Evolutionary conservation across 768 basidiomycete species (phyloP).

Genomic region (Hemileccinum impolitum): DNA sequence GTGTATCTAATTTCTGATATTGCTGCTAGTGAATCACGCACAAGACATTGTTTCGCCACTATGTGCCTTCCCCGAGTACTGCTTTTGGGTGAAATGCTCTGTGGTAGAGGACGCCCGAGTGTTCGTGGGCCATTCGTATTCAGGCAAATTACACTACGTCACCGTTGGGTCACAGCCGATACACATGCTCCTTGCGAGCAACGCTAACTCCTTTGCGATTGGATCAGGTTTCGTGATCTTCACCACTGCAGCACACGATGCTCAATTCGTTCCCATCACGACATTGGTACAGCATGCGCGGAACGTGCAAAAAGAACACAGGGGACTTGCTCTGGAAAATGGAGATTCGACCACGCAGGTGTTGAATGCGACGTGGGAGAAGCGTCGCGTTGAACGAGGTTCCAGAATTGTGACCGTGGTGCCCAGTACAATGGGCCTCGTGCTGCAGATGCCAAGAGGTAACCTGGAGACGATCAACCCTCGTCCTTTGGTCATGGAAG

Average conservation of each 20-base stretch:
- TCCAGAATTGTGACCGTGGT: slow-evolving; percentile 86
- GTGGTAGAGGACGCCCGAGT: slow-evolving; percentile 23
- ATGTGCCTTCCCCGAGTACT: slow-evolving; percentile 57
- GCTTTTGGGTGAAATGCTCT: slow-evolving; percentile 41
- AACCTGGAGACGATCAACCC: slow-evolving; percentile 96
- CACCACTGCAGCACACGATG: slow-evolving; percentile 80
- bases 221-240: slow-evolving; percentile 79
- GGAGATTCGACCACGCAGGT: slow-evolving; percentile 14
- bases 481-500: slow-evolving; percentile 83
- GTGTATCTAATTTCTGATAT: slow-evolving; percentile 10
- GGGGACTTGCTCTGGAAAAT: slow-evolving; percentile 24
- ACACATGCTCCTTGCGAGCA: slow-evolving; percentile 42
- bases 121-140: slow-evolving; percentile 61
- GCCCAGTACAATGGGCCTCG: slow-evolving; percentile 82
- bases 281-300: slow-evolving; percentile 9
- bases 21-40: slow-evolving; percentile 11
- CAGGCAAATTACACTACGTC: slow-evolving; percentile 62
- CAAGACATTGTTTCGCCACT: slow-evolving; percentile 23
- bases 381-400: slow-evolving; percentile 84
- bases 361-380: slow-evolving; percentile 49
- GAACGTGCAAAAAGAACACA: slow-evolving; percentile 15
- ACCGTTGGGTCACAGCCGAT: slow-evolving; percentile 26
- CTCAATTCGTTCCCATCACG: slow-evolving; percentile 58
- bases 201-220: slow-evolving; percentile 69
- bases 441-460: slow-evolving; percentile 96